Base-by-base conservation (phyloP, 1,284 basidiomycete genomes). In the Meripilus lineatus region DNA sequence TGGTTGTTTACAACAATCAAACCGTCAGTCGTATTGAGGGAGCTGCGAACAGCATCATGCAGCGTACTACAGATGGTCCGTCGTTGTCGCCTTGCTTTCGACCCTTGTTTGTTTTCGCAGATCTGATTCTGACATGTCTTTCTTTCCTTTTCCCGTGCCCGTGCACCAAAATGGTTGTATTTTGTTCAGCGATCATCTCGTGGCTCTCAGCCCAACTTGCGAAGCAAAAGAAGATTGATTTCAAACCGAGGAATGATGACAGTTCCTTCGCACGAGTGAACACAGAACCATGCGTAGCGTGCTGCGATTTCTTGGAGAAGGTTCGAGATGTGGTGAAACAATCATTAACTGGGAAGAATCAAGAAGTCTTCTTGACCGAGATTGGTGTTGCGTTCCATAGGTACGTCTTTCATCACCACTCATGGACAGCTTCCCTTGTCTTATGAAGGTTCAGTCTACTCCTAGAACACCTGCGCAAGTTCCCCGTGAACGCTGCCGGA, bases 191-290 rank as follows among this genome's bases (percentile, higher is more conserved):
- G 1, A 75, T 89, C 45, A 61, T 90, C 41, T 63, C 72, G 18
- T 91, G 85, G 81, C 66, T 93, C 11, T 72, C 80, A 5, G 54
- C 71, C 1, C 83, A 89, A 48, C 79, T 99, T 28, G 77, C 79
- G 14, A 96, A 93, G 64, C 96, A 99, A 63, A 98, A 97, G 72
- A 89, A 87, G 59, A 89, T 84, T 39, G 96, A 99, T 61, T 99
- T 96, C 71, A 94, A 94, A 62, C 96, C 96, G 6, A 83, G 89
- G 43, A 94, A 96, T 55, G 95, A 99, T 58, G 93, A 97, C 55
- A 65, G 94, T 21, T 93, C 93, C 0, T 98, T 99, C 63, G 88
- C 93, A 1, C 72, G 92, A 20, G 92, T 92, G 30, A 97, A 94
- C 61, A 99, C 96, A 0, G 96, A 98, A 56, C 93, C 96, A 0